Conservation (phyloP, 257 asterid genomes). For the Prunella vulgaris region DNA sequence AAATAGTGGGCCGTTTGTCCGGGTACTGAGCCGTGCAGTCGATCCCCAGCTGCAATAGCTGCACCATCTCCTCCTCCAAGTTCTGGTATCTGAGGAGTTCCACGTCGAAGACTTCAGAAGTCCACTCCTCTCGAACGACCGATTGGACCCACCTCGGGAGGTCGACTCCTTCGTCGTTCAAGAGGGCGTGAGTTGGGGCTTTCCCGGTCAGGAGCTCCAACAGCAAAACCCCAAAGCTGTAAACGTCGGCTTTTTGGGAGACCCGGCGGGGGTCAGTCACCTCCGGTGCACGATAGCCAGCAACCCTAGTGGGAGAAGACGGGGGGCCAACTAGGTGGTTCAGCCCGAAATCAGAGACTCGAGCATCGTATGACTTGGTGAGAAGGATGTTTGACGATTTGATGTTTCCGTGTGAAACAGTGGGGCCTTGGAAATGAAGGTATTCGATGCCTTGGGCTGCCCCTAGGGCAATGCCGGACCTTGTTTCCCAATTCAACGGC, state of each 20-base stretch:
- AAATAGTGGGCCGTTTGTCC: constrained; percentile 59
- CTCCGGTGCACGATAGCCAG: constrained; percentile 86
- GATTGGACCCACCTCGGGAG: constrained; percentile 87
- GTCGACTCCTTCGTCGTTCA: constrained; percentile 83
- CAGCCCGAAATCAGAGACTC: constrained; percentile 73
- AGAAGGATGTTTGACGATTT: constrained; percentile 81
- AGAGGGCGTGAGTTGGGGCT: constrained; percentile 75
- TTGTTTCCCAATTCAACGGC: constrained; percentile 69
- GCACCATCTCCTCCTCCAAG: constrained; percentile 77
- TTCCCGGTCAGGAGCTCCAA: constrained; percentile 83
- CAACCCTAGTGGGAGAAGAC: constrained; percentile 60
- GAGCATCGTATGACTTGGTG: constrained; percentile 57
- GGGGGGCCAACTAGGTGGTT: constrained; percentile 69
- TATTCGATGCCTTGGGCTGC: constrained; percentile 71
- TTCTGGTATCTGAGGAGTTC: constrained; percentile 56
- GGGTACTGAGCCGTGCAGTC: constrained; percentile 83
- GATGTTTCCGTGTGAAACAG: constrained; percentile 69
- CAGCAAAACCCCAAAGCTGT: constrained; percentile 67
- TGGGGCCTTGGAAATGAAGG: constrained; percentile 58
- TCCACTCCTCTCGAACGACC: constrained; percentile 74
- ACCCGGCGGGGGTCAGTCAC: constrained; percentile 78
- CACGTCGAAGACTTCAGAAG: constrained; percentile 71
- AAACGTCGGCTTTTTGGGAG: constrained; percentile 74
- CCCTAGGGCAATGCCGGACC: constrained; percentile 69
- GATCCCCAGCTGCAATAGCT: constrained; percentile 73